Percentiles rank a stretch among this genome's conserved stretches.
Evolutionary conservation across 345 rosid genomes (phyloP).

Genomic region (Pelargonium nanum): DNA sequence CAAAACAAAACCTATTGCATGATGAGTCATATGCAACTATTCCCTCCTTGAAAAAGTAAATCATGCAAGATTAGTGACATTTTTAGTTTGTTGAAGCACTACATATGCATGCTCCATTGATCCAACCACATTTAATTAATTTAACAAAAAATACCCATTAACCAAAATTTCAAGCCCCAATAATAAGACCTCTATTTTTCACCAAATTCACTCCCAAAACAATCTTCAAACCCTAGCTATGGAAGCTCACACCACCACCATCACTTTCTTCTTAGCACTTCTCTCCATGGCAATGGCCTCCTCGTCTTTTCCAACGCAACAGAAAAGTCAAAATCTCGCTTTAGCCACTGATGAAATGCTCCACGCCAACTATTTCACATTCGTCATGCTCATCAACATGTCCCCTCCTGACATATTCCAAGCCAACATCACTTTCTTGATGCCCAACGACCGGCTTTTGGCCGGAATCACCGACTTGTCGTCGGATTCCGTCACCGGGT

Average conservation of each 20-base stretch:
- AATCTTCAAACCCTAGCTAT: neutral
- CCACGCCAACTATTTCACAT: constrained; percentile 57
- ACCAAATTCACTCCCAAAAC: neutral
- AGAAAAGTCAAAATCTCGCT: constrained; percentile 24
- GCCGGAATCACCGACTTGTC: constrained; percentile 22
- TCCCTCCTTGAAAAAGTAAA: no score
- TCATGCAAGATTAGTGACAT: neutral
- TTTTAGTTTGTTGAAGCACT: constrained; percentile 9
- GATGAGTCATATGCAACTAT: no score
- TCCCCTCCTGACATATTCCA: constrained; percentile 17
- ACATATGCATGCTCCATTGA: constrained; percentile 22
- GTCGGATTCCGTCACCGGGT: constrained; percentile 26
- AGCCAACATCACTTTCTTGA: constrained; percentile 56
- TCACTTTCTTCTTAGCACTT: constrained; percentile 2
- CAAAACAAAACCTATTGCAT: no score
- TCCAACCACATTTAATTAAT: neutral
- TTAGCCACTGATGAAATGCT: constrained; percentile 63
- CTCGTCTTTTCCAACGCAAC: constrained; percentile 13
- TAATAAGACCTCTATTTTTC: neutral
- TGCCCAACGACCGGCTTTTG: constrained; percentile 56
- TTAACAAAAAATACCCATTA: neutral
- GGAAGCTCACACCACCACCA: constrained; percentile 5
- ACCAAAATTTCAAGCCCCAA: neutral
- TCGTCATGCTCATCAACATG: constrained; percentile 66
- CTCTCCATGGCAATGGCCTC: constrained; percentile 8